phyloP scores from a whole-genome alignment of 2,329 filamentous ascomycete species.

The Hymenoscyphus occultus region DNA sequence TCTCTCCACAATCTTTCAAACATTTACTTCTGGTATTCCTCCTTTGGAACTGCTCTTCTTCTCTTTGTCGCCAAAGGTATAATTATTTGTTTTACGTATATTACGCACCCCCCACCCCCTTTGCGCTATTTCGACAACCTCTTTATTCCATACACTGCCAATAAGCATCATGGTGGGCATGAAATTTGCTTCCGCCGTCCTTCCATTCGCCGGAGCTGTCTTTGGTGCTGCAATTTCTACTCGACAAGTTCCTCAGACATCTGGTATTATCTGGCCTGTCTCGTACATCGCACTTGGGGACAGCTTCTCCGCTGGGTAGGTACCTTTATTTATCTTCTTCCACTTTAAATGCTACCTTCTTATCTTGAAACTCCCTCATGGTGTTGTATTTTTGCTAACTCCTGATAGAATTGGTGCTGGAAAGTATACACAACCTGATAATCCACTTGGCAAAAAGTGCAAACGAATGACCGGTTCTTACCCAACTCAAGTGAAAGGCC shows the following conservation, averaged over 20 bases:
- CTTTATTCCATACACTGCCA: neutral
- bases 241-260: conserved; percentile 5
- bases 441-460: neutral
- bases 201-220: neutral
- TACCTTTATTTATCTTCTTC: too few species aligned
- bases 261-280: conserved; percentile 7
- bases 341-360: too few species aligned
- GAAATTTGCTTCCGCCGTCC: neutral
- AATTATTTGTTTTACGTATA: too few species aligned
- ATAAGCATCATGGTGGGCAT: neutral
- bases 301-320: conserved; percentile 5
- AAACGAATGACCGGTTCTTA: conserved; percentile 4
- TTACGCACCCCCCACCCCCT: too few species aligned
- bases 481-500: neutral
- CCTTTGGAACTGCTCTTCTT: too few species aligned
- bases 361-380: too few species aligned
- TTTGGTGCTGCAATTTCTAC: neutral
- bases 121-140: too few species aligned
- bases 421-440: neutral
- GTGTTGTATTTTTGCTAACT: neutral
- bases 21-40: neutral
- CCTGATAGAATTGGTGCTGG: neutral
- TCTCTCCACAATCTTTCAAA: neutral
- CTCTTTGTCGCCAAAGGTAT: too few species aligned
- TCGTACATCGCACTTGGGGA: conserved; percentile 7